Conservation (phyloP, 768 basidiomycete genomes). For the Rhizopogon sp. region DNA sequence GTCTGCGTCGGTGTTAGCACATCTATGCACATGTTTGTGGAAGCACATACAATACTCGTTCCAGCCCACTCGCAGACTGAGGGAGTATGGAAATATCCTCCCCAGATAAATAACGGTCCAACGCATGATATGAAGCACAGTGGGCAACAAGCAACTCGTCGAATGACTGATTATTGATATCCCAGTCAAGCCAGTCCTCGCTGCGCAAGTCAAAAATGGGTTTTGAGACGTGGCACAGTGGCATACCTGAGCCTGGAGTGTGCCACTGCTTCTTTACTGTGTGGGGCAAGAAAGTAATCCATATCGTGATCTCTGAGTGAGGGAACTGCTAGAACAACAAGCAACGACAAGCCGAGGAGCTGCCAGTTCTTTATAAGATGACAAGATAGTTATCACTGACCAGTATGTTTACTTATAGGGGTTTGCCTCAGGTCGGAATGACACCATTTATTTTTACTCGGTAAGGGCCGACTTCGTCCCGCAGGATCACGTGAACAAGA, state of each 20-base stretch:
- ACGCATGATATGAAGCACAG: constrained; percentile 66
- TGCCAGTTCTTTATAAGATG: no score
- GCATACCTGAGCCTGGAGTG: constrained; percentile 56
- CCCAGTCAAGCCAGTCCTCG: constrained; percentile 58
- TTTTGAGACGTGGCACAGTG: neutral
- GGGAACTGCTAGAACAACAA: constrained; percentile 1
- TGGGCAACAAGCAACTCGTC: constrained; percentile 63
- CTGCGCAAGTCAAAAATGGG: constrained; percentile 27
- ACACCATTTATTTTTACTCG: neutral
- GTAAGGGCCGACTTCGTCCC: no score
- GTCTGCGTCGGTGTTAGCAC: constrained; percentile 30
- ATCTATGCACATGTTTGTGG: neutral
- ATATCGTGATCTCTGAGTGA: constrained; percentile 24
- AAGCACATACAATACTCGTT: constrained; percentile 53
- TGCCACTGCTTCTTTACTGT: constrained; percentile 61
- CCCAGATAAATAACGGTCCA: constrained; percentile 60
- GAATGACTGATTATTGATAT: constrained; percentile 52
- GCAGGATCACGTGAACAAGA: no score
- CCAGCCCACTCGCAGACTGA: constrained; percentile 49
- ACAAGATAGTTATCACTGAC: no score
- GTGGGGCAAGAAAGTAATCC: constrained; percentile 60
- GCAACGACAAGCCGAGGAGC: neutral
- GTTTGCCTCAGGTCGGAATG: neutral
- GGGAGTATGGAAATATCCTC: constrained; percentile 63
- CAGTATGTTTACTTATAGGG: neutral